Conservation (phyloP, 2,329 filamentous ascomycete species). For the Sclerotinia spermophila region DNA sequence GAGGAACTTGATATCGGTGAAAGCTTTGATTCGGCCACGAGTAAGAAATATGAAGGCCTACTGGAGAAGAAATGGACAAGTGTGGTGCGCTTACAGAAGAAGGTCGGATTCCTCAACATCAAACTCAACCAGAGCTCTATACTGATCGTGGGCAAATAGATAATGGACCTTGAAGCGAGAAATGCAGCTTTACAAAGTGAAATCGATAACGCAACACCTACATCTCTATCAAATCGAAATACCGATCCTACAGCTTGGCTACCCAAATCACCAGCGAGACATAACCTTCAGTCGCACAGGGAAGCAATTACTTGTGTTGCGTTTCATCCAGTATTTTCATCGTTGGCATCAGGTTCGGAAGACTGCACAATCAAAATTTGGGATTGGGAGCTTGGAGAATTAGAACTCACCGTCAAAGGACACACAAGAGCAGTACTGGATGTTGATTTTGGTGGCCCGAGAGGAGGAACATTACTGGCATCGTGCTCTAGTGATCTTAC, state of each 20-base stretch:
- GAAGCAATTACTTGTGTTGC: conserved; percentile 80
- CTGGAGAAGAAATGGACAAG: conserved; percentile 99
- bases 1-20: conserved; percentile 70
- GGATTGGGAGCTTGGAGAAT: conserved; percentile 92
- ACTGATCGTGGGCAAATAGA: conserved; percentile 48
- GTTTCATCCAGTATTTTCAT: conserved; percentile 89
- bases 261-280: conserved; percentile 74
- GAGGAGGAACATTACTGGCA: conserved; percentile 73
- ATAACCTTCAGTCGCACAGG: conserved; percentile 80
- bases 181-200: conserved; percentile 73
- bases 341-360: conserved; percentile 84
- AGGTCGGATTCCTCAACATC: conserved; percentile 51
- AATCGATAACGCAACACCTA: conserved; percentile 77
- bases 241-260: conserved; percentile 85
- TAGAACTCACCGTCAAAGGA: conserved; percentile 86
- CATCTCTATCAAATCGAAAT: conserved; percentile 70
- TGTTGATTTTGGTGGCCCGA: conserved; percentile 83
- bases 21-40: conserved; percentile 71
- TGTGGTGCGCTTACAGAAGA: conserved; percentile 90
- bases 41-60: conserved; percentile 91
- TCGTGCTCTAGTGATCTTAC: conserved; percentile 73
- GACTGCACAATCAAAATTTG: conserved; percentile 95
- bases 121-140: conserved; percentile 6
- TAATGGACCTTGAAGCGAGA: conserved; percentile 86
- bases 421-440: conserved; percentile 87